Evolutionary conservation across 345 rosid genomes (phyloP).

Genomic region (Melastoma malabathricum): DNA sequence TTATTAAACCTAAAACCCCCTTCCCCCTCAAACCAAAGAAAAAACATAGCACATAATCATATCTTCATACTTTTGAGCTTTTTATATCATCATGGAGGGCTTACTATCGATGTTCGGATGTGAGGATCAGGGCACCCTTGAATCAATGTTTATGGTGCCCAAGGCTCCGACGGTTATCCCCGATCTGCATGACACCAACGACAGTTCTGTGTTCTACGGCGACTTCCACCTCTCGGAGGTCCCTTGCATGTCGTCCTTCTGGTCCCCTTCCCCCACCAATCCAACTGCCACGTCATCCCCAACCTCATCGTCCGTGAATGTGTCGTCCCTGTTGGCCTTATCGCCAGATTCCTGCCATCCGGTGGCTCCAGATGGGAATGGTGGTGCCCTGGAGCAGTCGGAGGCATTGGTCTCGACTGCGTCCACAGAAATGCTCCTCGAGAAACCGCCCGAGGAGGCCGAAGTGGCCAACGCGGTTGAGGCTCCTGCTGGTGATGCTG

Average conservation of each 20-base stretch:
- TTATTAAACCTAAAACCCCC: too few species aligned
- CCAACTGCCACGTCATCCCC: slow-evolving; percentile 36
- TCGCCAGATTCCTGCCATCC: too few species aligned
- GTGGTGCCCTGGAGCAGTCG: slow-evolving; percentile 10
- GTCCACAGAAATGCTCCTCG: slow-evolving; percentile 45
- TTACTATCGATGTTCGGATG: too few species aligned
- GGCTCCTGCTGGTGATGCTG: too few species aligned
- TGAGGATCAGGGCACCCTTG: too few species aligned
- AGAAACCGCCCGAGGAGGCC: slow-evolving; percentile 4
- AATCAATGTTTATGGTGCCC: too few species aligned
- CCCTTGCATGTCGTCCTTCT: slow-evolving; percentile 92
- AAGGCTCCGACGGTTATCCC: too few species aligned
- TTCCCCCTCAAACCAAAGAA: too few species aligned
- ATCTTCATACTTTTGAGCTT: too few species aligned
- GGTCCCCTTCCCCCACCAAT: slow-evolving; percentile 69
- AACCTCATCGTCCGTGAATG: slow-evolving; percentile 22
- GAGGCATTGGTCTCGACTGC: slow-evolving; percentile 59
- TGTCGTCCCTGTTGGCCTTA: too few species aligned
- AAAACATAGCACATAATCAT: too few species aligned
- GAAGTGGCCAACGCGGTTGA: slow-evolving; percentile 13
- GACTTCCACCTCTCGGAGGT: slow-evolving; percentile 76
- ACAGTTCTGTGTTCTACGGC: slow-evolving; percentile 35
- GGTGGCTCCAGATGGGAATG: background rate
- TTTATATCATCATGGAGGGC: too few species aligned
- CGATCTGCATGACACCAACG: slow-evolving; percentile 34